Evolutionary conservation across 257 asterid species (phyloP), one percentile per base, ranked within the genome.

Genomic region (Cruciata laevipes): DNA sequence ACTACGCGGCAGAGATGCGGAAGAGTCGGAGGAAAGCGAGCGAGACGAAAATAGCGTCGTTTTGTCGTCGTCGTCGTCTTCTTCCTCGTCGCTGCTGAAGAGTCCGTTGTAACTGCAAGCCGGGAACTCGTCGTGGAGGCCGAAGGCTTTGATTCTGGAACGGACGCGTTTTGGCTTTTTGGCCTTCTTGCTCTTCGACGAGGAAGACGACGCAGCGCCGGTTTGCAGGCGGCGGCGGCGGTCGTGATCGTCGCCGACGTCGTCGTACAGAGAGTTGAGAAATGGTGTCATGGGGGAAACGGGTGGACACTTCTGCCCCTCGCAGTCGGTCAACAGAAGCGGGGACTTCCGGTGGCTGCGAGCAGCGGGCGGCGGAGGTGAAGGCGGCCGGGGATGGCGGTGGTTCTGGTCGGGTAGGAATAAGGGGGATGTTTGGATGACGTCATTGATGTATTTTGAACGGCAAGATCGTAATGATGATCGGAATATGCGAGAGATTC

Each of bases 271-370:
- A 7, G 70, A 27, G 61, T 77, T 66, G 35, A 58, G 49, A 25
- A 74, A 74, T 10, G 83, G 85, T 3, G 83, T 63, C 49, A 71
- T 71, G 47, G 89, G 92, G 20, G 89, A 78, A 0, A 62, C 84
- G 13, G 86, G 92, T 32, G 89, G 89, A 70, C 87, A 83, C 40
- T 70, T 81, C 17, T 77, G 85, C 20, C 89, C 88, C 42, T 71
- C 80, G 5, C 12, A 3, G 16, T 70, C 69, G 62, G 65, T 65
- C 33, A 58, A 37, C 8, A 60, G 30, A n/a, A 55, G 77, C 42
- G 66, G 78, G 31, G 71, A n/a, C 60, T 63, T 51, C 14, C 65
- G 60, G 55, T 10, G 72, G 4, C 63, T 47, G 42, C 79, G 74
- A 27, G 61, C 23, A 60, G 74, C 44, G 32, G 81, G 69, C 25